Evolutionary conservation across 257 asterid genomes (phyloP).

Genomic region (Leptodermis oblonga): DNA sequence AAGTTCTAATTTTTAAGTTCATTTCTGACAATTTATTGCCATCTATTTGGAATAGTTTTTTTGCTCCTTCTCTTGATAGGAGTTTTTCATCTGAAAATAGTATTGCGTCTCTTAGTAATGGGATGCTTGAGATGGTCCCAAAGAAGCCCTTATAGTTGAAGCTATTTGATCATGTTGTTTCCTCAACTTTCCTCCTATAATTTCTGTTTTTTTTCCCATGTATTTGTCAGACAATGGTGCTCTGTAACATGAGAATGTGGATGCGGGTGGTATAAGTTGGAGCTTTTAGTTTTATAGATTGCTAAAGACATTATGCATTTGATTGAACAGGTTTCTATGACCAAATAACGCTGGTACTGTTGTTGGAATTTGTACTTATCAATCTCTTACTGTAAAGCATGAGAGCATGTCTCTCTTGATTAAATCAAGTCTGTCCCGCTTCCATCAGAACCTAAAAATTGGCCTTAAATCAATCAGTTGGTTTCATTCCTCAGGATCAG

Average conservation of each 20-base stretch:
- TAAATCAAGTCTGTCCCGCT: conserved; percentile 14
- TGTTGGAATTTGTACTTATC: neutral
- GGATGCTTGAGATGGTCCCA: too few relatives aligned
- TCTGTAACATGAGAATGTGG: neutral
- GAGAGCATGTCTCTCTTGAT: conserved; percentile 28
- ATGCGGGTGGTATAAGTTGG: neutral
- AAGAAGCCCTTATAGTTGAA: neutral
- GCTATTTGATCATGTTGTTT: too few relatives aligned
- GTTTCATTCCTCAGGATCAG: conserved; percentile 32
- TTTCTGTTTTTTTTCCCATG: neutral
- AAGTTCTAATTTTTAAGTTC: neutral
- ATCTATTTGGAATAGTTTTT: neutral
- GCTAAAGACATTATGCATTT: neutral
- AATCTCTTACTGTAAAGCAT: neutral
- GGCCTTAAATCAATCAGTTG: conserved; percentile 15
- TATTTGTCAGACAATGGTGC: neutral
- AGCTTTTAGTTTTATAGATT: neutral
- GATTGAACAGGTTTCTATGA: neutral
- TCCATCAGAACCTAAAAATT: conserved; percentile 26
- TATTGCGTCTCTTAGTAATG: neutral
- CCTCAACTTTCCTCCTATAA: neutral
- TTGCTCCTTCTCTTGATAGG: neutral
- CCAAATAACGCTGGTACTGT: neutral
- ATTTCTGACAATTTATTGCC: neutral
- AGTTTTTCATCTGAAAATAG: neutral